These are phyloP conservation scores for Penstemon davidsonii DNA, from an alignment of 257 asterid genomes.

Conservation along the genomic window DNA sequence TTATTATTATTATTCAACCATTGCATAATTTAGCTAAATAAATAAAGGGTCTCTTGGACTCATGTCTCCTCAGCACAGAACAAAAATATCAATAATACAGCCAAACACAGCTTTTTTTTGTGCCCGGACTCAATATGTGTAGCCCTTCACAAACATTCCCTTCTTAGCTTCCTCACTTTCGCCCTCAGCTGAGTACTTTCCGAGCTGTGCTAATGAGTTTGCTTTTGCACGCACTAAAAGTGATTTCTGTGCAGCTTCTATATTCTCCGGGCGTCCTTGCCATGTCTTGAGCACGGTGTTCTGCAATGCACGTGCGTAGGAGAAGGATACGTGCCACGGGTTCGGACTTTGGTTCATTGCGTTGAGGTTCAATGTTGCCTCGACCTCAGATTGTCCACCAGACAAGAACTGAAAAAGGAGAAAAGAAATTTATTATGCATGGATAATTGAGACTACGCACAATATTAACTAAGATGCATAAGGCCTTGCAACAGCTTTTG, in stretches of 20 bases:
- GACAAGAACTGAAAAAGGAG: conserved; percentile 66
- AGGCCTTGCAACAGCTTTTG: too few relatives aligned
- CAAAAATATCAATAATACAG: conserved; percentile 17
- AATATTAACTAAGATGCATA: too few relatives aligned
- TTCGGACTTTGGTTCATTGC: conserved; percentile 87
- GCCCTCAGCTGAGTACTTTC: conserved; percentile 79
- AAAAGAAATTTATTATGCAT: too few relatives aligned
- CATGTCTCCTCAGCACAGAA: conserved; percentile 15
- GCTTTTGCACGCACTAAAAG: conserved; percentile 92
- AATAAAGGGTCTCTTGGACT: neutral
- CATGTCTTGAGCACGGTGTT: conserved; percentile 89
- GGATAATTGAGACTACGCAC: too few relatives aligned
- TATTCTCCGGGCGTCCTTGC: conserved; percentile 85
- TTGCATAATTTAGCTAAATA: conserved; percentile 2
- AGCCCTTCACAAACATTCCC: conserved; percentile 94
- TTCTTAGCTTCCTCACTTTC: conserved; percentile 86
- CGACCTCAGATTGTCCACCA: conserved; percentile 89
- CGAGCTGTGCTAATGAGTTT: conserved; percentile 85
- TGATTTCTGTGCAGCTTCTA: conserved; percentile 74
- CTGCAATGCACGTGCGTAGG: conserved; percentile 86
- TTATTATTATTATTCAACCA: conserved; percentile 36
- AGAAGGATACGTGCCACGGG: conserved; percentile 96
- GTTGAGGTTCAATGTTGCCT: conserved; percentile 82
- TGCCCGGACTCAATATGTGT: conserved; percentile 57
- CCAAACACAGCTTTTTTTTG: neutral